Evolutionary conservation across 768 basidiomycete species (phyloP), one percentile per base, ranked within the genome.

Genomic region (Vararia minispora): DNA sequence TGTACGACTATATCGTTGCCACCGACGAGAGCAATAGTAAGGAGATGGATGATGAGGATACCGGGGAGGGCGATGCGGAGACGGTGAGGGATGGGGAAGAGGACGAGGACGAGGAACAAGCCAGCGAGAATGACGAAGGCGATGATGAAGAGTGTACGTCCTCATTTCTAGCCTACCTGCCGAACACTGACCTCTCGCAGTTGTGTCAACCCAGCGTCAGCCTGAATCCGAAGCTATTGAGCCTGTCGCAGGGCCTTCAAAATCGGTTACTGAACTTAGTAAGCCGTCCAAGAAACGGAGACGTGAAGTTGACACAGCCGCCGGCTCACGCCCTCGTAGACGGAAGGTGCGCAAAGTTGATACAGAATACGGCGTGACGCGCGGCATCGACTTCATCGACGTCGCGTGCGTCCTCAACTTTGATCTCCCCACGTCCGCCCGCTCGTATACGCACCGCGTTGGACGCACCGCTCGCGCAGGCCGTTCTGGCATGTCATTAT

Each of bases 331-430:
- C 30, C 50, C 18, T 59, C 60, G 12, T 73, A 69, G 75, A 45
- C 69, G 68, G 26, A 79, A 59, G 61, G 66, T 52, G 28, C 40
- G 36, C 49, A 60, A 53, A 56, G 56, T 42, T 48, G 81, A 86
- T 54, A 76, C 71, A 35, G 88, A 94, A 55, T 97, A 91, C 48
- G 90, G 92, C 25, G 86, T 97, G 34, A 89, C 89, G 1, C 83
- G 95, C 32, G 95, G 95, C 3, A 78, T 98, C 41, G 95, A 99
- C 60, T 99, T 99, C 58, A 72, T 97, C 45, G 86, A 95, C 48
- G 95, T 98, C 39, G 79, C 91, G 8, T 97, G 92, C 50, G 94
- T 99, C 3, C 72, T 99, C 56, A 99, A 99, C 64, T 99, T 98
- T 59, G 95, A 99, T 59, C 71, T 98, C n/a, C 95, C 95, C 1